Evolutionary conservation across 2,329 filamentous ascomycete genomes (phyloP).

Genomic region (Camillea tinctor): DNA sequence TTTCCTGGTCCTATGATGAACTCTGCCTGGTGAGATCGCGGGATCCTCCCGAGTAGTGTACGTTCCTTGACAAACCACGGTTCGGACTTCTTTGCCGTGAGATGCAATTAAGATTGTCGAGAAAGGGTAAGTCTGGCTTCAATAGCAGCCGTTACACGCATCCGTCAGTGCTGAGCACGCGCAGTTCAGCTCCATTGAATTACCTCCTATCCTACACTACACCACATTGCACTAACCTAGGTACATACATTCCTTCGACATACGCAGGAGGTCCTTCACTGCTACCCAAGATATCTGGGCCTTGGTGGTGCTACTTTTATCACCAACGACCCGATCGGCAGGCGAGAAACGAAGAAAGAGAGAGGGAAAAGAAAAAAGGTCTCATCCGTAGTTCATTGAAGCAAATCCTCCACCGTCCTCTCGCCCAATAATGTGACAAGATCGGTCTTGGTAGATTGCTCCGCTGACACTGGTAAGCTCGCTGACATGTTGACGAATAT

Average conservation of each 20-base stretch:
- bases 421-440: not conserved
- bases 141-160: not conserved
- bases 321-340: not conserved
- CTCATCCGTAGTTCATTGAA: not conserved
- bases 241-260: not conserved
- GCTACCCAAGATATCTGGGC: not conserved
- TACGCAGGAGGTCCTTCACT: not conserved
- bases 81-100: not conserved
- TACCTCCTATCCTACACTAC: not conserved
- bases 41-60: conserved; percentile 4
- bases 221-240: too few species aligned
- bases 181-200: not conserved
- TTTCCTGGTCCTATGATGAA: not conserved
- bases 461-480: not conserved
- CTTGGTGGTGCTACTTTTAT: not conserved
- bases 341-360: not conserved
- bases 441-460: not conserved
- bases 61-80: conserved; percentile 2
- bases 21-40: conserved; percentile 1
- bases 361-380: too few species aligned
- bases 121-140: not conserved
- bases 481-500: not conserved
- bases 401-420: not conserved
- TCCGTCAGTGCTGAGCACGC: not conserved
- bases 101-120: not conserved